Evolutionary conservation across 495 filamentous ascomycete genomes (phyloP), one percentile per base, ranked within the genome.

Genomic region (Lophiotrema nucula): DNA sequence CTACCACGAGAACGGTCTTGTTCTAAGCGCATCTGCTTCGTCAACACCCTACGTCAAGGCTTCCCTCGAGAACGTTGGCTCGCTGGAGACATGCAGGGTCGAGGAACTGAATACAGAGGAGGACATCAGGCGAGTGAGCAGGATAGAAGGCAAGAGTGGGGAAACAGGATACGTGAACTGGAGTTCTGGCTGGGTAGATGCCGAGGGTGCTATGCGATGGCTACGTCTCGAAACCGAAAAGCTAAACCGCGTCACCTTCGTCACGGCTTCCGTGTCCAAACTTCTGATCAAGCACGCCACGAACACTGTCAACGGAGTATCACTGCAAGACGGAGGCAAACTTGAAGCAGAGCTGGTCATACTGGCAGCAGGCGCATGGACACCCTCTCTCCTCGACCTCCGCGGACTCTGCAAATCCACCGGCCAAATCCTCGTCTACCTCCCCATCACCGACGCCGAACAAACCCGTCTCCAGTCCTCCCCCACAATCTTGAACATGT

Each of bases 291-390:
- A 65, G 33, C 72, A 67, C 55, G 21, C 47, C 31, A 47, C 69
- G 27, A 26, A 35, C 23, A 45, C 33, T 16, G 76, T 82, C 41
- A 58, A 67, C 27, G 81, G 88, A 6, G 90, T 82, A 4, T 65
- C 62, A 21, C 69, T 92, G 6, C 66, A 68, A 0, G 76, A 82
- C 47, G 82, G 83, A 3, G 62, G 62, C 26, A 71, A 65, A 8
- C 49, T 95, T 4, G 71, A 70, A 0, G 90, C 90, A 2, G 86
- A 88, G 46, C 77, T 97, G 3, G 83, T 86, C 15, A 73, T 97
- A 51, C 76, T 96, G 5, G 90, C 93, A 0, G 83, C 90, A 0
- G 93, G 93, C 4, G 88, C 93, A 1, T 97, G 91, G 91, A 88
- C 88, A 4, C 77, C 81, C 0, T 74, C 77, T 0, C 73, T 98